Conservation (phyloP, 371 early-diverging fungal genomes). For the Saksenaea oblongispora region DNA sequence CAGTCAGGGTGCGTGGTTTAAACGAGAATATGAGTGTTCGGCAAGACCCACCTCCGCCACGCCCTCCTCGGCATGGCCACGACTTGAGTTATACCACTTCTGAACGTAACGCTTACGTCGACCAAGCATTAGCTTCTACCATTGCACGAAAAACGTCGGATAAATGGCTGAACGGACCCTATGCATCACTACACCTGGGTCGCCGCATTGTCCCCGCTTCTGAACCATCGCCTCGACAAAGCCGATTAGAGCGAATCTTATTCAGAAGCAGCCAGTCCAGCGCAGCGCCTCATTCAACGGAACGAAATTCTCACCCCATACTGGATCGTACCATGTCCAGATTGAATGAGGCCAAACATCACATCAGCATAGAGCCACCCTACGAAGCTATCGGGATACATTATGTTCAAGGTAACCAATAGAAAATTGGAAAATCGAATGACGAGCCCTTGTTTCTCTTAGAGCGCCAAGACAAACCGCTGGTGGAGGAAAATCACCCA, state of each 20-base stretch:
- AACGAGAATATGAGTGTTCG: conserved; percentile 8
- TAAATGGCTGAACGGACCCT: background rate
- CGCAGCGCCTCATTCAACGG: background rate
- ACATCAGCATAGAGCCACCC: background rate
- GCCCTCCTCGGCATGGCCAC: conserved; percentile 6
- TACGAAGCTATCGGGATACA: conserved; percentile 13
- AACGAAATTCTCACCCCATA: background rate
- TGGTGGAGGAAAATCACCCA: conserved; percentile 6
- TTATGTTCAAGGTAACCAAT: conserved; percentile 3
- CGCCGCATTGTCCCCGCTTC: background rate
- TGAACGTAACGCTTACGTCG: conserved; percentile 6
- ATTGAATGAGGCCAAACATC: background rate
- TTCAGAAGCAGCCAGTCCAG: background rate
- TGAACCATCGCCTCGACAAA: background rate
- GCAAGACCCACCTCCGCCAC: conserved; percentile 7
- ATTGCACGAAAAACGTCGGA: background rate
- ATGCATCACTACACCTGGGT: background rate
- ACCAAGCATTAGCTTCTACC: background rate
- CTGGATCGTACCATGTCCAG: background rate
- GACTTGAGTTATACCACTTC: conserved; percentile 5
- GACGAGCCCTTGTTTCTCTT: background rate
- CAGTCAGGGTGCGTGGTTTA: background rate
- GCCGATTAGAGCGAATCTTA: background rate
- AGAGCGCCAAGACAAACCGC: conserved; percentile 7
- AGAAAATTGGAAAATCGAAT: background rate